phyloP scores from a whole-genome alignment of 495 filamentous ascomycete species.

The Penicillium roqueforti region DNA sequence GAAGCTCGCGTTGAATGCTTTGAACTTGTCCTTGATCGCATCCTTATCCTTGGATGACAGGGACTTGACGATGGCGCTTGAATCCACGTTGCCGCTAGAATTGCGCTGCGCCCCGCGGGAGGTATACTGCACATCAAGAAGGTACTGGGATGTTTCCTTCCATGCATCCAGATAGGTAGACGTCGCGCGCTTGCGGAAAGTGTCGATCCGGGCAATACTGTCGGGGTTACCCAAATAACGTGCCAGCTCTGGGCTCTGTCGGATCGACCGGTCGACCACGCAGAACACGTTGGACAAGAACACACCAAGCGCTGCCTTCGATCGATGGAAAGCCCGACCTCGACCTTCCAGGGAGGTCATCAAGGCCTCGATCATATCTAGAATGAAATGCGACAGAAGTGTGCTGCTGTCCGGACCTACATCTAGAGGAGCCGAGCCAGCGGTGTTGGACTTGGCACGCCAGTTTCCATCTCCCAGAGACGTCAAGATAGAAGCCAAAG shows the following conservation, averaged over 20 bases:
- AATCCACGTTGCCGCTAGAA: conserved; percentile 65
- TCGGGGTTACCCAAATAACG: conserved; percentile 63
- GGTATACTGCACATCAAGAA: conserved; percentile 92
- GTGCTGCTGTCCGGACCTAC: conserved; percentile 84
- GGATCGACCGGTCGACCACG: conserved; percentile 81
- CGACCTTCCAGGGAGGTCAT: conserved; percentile 75
- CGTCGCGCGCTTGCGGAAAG: conserved; percentile 80
- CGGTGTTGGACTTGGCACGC: conserved; percentile 53
- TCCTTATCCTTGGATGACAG: conserved; percentile 88
- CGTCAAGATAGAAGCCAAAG: conserved; percentile 83
- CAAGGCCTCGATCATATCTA: conserved; percentile 78
- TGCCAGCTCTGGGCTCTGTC: conserved; percentile 66
- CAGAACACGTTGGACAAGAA: conserved; percentile 88
- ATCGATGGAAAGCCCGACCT: conserved; percentile 67
- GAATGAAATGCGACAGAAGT: conserved; percentile 82
- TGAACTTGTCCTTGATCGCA: conserved; percentile 93
- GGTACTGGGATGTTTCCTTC: conserved; percentile 76
- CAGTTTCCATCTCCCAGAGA: conserved; percentile 92
- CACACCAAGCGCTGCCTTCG: conserved; percentile 74
- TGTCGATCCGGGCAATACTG: conserved; percentile 62
- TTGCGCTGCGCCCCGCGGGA: conserved; percentile 63
- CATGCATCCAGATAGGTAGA: conserved; percentile 81
- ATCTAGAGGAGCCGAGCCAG: conserved; percentile 72
- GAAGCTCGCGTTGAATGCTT: conserved; percentile 83
- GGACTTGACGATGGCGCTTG: conserved; percentile 73